Evolutionary conservation across 2,329 filamentous ascomycete species (phyloP).

Genomic region (Beauveria sp.): DNA sequence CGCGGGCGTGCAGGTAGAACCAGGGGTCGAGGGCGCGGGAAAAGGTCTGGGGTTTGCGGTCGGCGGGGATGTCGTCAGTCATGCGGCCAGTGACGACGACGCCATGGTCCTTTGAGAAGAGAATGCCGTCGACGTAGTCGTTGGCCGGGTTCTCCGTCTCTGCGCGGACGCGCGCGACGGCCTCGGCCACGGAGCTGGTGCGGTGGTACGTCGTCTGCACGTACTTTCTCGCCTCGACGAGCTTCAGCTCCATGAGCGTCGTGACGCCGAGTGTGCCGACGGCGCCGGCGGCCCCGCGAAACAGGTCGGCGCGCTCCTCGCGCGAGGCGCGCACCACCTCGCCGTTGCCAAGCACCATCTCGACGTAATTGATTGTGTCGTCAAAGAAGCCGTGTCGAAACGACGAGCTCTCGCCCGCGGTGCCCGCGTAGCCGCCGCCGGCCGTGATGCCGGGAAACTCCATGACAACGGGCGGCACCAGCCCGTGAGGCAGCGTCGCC

Average conservation of each 20-base stretch:
- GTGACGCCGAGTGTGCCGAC: slow-evolving; percentile 62
- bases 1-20: slow-evolving; percentile 66
- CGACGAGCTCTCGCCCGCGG: slow-evolving; percentile 61
- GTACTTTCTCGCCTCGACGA: slow-evolving; percentile 52
- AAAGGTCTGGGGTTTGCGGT: slow-evolving; percentile 42
- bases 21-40: slow-evolving; percentile 59
- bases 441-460: slow-evolving; percentile 71
- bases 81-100: slow-evolving; percentile 60
- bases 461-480: slow-evolving; percentile 66
- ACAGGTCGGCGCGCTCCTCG: slow-evolving; percentile 45
- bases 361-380: slow-evolving; percentile 52
- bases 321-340: slow-evolving; percentile 48
- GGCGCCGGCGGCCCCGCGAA: slow-evolving; percentile 57
- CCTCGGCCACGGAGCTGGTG: slow-evolving; percentile 38
- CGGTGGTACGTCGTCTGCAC: slow-evolving; percentile 58
- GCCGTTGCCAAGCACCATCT: slow-evolving; percentile 64
- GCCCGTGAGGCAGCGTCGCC: slow-evolving; percentile 53
- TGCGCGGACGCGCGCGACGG: slow-evolving; percentile 40
- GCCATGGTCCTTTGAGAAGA: slow-evolving; percentile 54
- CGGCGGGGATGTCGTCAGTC: slow-evolving; percentile 42
- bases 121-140: slow-evolving; percentile 69
- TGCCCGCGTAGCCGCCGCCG: slow-evolving; percentile 64
- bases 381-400: slow-evolving; percentile 69
- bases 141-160: slow-evolving; percentile 36
- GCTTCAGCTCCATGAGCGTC: slow-evolving; percentile 57